Percentiles rank a stretch among this genome's conserved stretches.
These are phyloP conservation scores for Solanum medicagineum DNA, from an alignment of 257 asterid species.

Conservation along the genomic window DNA sequence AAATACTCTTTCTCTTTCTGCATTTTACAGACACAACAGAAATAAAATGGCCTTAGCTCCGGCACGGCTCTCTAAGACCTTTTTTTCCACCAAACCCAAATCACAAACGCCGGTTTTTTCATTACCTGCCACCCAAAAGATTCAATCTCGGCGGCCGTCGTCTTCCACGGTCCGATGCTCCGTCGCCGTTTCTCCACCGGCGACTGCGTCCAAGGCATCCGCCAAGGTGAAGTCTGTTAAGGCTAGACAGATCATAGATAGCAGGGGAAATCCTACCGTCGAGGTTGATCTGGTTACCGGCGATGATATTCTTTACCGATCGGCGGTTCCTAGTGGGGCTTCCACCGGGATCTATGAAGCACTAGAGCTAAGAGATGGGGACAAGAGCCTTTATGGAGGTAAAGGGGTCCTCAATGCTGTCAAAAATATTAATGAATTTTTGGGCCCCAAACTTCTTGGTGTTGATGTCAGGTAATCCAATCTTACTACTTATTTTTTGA, in stretches of 20 bases:
- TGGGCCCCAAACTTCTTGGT: constrained; percentile 87
- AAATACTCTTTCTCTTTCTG: not conserved
- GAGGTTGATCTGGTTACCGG: constrained; percentile 86
- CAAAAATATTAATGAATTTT: constrained; percentile 45
- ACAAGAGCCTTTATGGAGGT: constrained; percentile 76
- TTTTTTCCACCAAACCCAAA: constrained; percentile 47
- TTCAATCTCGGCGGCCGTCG: constrained; percentile 23
- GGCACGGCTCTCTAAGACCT: constrained; percentile 43
- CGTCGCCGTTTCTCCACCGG: constrained; percentile 34
- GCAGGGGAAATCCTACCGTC: constrained; percentile 97
- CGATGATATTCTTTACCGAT: constrained; percentile 59
- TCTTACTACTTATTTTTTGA: not conserved
- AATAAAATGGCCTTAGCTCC: constrained; percentile 53
- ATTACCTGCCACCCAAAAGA: constrained; percentile 17
- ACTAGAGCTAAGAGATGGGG: constrained; percentile 88
- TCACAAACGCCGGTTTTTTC: constrained; percentile 28
- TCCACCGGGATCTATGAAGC: constrained; percentile 99
- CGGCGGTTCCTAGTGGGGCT: constrained; percentile 99
- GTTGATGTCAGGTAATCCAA: constrained; percentile 69
- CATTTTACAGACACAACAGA: not conserved
- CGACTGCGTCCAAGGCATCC: constrained; percentile 17
- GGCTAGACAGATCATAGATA: constrained; percentile 95
- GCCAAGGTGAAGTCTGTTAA: constrained; percentile 50
- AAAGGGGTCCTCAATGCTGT: constrained; percentile 92
- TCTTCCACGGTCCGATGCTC: constrained; percentile 45